A percentile compares a stretch with the other conserved stretches of the same genome.
phyloP scores from a whole-genome alignment of 441 rosid genomes.

The Gossypium schwendimanii region DNA sequence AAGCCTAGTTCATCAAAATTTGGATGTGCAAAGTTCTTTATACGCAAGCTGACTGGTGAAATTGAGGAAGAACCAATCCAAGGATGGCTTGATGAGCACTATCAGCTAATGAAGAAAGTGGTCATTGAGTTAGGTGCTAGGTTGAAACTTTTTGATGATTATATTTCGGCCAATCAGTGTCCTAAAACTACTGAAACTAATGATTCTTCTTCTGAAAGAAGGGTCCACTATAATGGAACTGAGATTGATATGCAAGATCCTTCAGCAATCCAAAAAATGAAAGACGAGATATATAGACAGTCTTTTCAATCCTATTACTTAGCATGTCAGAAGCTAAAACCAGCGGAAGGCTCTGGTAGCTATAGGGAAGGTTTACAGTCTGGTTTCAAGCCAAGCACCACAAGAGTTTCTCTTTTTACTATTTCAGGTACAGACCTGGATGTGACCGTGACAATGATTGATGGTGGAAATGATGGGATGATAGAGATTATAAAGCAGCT shows the following conservation, averaged over 20 bases:
- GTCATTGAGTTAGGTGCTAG: slow-evolving; percentile 90
- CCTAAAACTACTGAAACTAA: slow-evolving; percentile 50
- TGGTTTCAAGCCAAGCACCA: slow-evolving; percentile 76
- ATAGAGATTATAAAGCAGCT: slow-evolving; percentile 76
- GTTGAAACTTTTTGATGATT: slow-evolving; percentile 75
- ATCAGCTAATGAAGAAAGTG: slow-evolving; percentile 71
- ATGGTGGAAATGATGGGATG: slow-evolving; percentile 91
- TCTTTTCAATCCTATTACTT: slow-evolving; percentile 79
- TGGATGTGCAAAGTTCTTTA: slow-evolving; percentile 66
- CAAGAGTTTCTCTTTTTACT: slow-evolving; percentile 73
- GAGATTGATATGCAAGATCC: slow-evolving; percentile 66
- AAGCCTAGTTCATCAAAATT: slow-evolving; percentile 60
- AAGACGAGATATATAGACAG: slow-evolving; percentile 63
- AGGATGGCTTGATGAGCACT: slow-evolving; percentile 99
- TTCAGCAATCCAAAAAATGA: slow-evolving; percentile 44
- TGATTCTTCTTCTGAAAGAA: slow-evolving; percentile 46
- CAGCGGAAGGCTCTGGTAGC: slow-evolving; percentile 84
- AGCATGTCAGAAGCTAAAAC: slow-evolving; percentile 75
- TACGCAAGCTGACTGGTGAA: slow-evolving; percentile 76
- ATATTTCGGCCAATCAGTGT: slow-evolving; percentile 36
- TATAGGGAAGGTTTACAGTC: slow-evolving; percentile 78
- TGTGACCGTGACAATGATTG: slow-evolving; percentile 66
- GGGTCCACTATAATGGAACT: slow-evolving; percentile 45
- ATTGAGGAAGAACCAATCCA: slow-evolving; percentile 98
- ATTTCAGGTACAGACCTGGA: slow-evolving; percentile 82